Percentiles rank a stretch among this genome's conserved stretches.
Evolutionary conservation across 2,329 filamentous ascomycete species (phyloP).

Genomic region (Neonectria sp.): DNA sequence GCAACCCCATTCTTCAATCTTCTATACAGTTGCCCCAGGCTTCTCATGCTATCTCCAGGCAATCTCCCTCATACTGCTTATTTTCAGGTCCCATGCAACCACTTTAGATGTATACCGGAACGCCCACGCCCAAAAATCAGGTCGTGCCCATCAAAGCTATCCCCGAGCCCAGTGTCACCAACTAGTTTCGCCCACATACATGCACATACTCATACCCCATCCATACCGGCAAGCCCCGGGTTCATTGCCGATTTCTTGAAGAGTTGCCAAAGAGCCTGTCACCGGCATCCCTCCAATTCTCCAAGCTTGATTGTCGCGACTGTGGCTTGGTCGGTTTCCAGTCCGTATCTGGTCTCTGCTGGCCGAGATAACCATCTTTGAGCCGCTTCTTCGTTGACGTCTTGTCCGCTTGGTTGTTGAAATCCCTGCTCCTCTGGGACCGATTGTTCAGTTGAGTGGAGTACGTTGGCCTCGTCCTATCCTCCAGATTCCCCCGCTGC

Average conservation of each 20-base stretch:
- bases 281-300: constrained; percentile 43
- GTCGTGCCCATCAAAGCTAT: background rate
- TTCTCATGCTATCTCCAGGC: background rate
- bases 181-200: background rate
- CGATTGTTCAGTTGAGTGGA: constrained; percentile 32
- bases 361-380: constrained; percentile 14
- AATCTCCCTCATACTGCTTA: constrained; percentile 1
- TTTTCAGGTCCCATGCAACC: constrained; percentile 1
- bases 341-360: constrained; percentile 15
- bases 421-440: constrained; percentile 22
- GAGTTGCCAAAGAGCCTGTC: constrained; percentile 42
- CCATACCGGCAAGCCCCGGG: background rate
- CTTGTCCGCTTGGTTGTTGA: constrained; percentile 4
- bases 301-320: constrained; percentile 38
- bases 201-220: background rate
- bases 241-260: constrained; percentile 29
- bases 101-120: background rate
- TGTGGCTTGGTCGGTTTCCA: constrained; percentile 33
- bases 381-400: background rate
- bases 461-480: constrained; percentile 29
- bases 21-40: background rate
- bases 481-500: constrained; percentile 17
- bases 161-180: background rate
- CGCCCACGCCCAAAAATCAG: background rate
- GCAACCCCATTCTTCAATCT: background rate